A percentile compares a stretch with the other conserved stretches of the same genome.
These are phyloP conservation scores for Fraxinus nigra DNA, from an alignment of 305 asterid genomes.

Conservation along the genomic window DNA sequence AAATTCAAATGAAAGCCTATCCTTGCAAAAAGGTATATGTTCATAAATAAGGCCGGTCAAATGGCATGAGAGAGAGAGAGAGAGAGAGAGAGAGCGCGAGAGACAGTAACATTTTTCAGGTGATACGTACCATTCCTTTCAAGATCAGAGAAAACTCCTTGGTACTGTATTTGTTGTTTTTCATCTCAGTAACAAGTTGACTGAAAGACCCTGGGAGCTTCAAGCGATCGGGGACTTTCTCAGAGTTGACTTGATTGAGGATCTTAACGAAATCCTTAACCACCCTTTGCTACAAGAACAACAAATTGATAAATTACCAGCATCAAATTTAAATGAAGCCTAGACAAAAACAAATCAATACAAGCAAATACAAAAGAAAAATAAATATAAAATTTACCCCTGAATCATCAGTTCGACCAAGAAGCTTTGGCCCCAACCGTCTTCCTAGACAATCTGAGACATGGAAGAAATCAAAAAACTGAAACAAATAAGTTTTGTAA, in stretches of 20 bases:
- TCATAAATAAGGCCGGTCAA: conserved; percentile 4
- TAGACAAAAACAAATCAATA: conserved; percentile 8
- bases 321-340: conserved; percentile 11
- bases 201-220: conserved; percentile 89
- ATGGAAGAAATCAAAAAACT: conserved; percentile 17
- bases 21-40: background rate
- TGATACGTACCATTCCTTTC: conserved; percentile 83
- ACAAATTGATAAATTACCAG: conserved; percentile 17
- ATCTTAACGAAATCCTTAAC: conserved; percentile 82
- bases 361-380: conserved; percentile 4
- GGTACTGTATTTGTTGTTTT: conserved; percentile 66
- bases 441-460: conserved; percentile 94
- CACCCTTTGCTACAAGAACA: conserved; percentile 58
- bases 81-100: background rate
- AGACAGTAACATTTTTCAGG: background rate
- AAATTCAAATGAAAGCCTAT: background rate
- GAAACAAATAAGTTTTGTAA: conserved; percentile 12
- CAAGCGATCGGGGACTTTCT: conserved; percentile 78
- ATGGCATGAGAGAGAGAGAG: conserved; percentile 3
- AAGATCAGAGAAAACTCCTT: conserved; percentile 87
- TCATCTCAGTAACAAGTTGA: conserved; percentile 92
- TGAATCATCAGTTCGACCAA: conserved; percentile 86
- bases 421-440: conserved; percentile 91
- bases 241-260: conserved; percentile 84
- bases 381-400: conserved; percentile 50